Percentiles rank a stretch among this genome's conserved stretches.
These are phyloP conservation scores for Ogataea methanolica DNA, from an alignment of 805 yeast genomes.

Conservation along the genomic window DNA sequence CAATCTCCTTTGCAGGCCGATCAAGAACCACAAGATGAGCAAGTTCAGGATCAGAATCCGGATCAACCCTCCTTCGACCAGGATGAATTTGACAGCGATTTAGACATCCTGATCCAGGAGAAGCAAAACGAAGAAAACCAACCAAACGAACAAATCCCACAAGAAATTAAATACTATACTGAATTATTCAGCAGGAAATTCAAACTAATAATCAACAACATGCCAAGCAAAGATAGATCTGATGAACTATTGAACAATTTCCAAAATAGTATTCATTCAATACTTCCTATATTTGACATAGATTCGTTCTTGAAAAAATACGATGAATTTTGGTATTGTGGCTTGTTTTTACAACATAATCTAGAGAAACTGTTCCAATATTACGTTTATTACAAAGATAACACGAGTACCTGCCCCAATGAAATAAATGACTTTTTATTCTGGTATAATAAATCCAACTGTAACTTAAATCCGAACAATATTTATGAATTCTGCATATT, in stretches of 20 bases:
- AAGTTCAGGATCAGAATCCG: not conserved
- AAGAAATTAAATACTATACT: not conserved
- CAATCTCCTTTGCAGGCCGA: not conserved
- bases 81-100: slow-evolving; percentile 14
- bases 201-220: slow-evolving; percentile 23
- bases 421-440: slow-evolving; percentile 28
- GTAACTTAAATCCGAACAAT: slow-evolving; percentile 13
- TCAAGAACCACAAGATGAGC: not conserved
- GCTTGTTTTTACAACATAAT: slow-evolving; percentile 19
- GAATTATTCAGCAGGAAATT: slow-evolving; percentile 27
- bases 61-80: not conserved
- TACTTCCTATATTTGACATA: slow-evolving; percentile 51
- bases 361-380: slow-evolving; percentile 17
- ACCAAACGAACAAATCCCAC: not conserved
- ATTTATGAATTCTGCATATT: slow-evolving; percentile 18
- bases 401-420: slow-evolving; percentile 6
- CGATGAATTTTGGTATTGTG: slow-evolving; percentile 43
- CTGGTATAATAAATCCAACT: slow-evolving; percentile 40
- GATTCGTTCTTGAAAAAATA: slow-evolving; percentile 37
- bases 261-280: slow-evolving; percentile 46
- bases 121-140: slow-evolving; percentile 1
- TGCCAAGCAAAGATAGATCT: slow-evolving; percentile 48
- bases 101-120: not conserved
- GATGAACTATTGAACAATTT: slow-evolving; percentile 45
- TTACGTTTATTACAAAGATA: slow-evolving; percentile 6